A percentile compares a stretch with the other conserved stretches of the same genome.
These are phyloP conservation scores for Fusarium pseudograminearum DNA, from an alignment of 2,329 filamentous ascomycete genomes.

Conservation along the genomic window DNA sequence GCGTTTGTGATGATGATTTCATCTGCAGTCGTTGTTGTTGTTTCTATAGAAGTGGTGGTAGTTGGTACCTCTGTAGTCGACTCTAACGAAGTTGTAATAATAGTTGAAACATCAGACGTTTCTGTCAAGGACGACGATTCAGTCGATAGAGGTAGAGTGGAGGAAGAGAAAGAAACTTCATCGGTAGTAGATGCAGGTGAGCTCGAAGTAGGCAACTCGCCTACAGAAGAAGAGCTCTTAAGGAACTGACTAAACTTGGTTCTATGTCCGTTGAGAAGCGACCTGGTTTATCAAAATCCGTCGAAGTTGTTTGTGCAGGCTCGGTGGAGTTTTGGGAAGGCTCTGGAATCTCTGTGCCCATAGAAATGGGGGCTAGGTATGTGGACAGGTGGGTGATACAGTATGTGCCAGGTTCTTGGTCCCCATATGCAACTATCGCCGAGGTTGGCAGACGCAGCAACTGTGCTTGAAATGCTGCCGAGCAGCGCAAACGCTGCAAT, in stretches of 20 bases:
- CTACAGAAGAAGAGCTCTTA: background rate
- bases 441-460: background rate
- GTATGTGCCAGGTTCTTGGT: background rate
- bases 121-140: background rate
- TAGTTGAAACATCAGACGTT: background rate
- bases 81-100: background rate
- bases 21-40: background rate
- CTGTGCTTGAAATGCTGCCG: background rate
- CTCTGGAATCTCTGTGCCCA: background rate
- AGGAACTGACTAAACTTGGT: background rate
- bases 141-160: rapidly evolving
- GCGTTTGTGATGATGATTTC: background rate
- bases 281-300: rapidly evolving
- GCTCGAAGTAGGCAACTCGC: background rate
- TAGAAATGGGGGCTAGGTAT: background rate
- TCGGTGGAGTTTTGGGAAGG: background rate
- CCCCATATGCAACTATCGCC: background rate
- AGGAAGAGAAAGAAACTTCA: background rate
- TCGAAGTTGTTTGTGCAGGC: background rate
- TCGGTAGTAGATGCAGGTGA: background rate
- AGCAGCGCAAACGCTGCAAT: background rate
- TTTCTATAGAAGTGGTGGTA: background rate
- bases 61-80: background rate
- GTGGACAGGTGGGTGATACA: conserved; percentile 9
- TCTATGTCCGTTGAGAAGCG: background rate